Evolutionary conservation across 1,139 yeast genomes (phyloP).

Genomic region (Geotrichum carabidarum): DNA sequence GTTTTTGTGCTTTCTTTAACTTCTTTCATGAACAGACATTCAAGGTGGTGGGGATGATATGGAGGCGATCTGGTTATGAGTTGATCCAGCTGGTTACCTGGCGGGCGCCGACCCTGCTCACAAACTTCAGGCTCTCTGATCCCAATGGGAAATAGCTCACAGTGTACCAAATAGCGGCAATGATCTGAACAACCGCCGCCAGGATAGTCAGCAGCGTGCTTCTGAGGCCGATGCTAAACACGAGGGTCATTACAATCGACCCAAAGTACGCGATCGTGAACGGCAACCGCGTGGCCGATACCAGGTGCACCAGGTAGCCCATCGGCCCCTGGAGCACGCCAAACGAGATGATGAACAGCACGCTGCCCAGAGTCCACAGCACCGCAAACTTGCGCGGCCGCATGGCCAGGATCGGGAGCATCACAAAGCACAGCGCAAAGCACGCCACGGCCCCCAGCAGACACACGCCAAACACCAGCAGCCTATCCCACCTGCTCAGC

Average conservation of each 20-base stretch:
- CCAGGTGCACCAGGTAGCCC: constrained; percentile 66
- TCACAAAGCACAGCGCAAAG: constrained; percentile 71
- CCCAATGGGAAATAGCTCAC: constrained; percentile 95
- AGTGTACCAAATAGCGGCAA: constrained; percentile 84
- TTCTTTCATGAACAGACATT: background rate
- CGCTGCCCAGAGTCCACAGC: constrained; percentile 83
- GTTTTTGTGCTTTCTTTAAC: background rate
- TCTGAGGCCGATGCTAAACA: constrained; percentile 49
- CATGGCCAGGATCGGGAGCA: constrained; percentile 83
- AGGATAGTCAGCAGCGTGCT: constrained; percentile 73
- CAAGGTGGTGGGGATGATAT: too few species aligned
- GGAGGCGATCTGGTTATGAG: constrained; percentile 22
- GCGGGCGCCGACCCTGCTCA: constrained; percentile 71
- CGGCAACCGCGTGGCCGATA: constrained; percentile 69
- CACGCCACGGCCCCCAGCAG: constrained; percentile 71
- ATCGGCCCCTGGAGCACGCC: constrained; percentile 91
- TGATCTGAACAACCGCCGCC: constrained; percentile 68
- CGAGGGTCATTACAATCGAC: constrained; percentile 62
- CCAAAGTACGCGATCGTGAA: constrained; percentile 78
- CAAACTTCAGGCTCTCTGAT: constrained; percentile 77
- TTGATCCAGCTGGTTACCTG: constrained; percentile 50
- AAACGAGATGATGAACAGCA: constrained; percentile 80
- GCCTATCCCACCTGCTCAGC: constrained; percentile 71
- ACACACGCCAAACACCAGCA: constrained; percentile 73
- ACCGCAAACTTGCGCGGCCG: constrained; percentile 86